Percentiles rank a stretch among this genome's conserved stretches.
phyloP scores from a whole-genome alignment of 1,284 basidiomycete genomes.

The Heterobasidion occidentale region DNA sequence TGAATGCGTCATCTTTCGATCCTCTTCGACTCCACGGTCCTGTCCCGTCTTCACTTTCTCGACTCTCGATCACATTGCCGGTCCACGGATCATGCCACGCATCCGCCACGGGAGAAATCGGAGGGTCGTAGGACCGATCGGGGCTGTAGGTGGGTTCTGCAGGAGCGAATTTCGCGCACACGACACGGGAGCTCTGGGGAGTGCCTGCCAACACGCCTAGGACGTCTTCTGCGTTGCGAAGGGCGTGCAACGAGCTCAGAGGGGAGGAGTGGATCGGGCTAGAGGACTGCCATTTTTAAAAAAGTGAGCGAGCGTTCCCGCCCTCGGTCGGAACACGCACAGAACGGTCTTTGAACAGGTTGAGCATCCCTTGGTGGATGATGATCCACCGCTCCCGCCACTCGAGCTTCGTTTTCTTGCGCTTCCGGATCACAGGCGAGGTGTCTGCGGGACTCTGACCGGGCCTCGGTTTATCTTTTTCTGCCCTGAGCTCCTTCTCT shows the following conservation, averaged over 20 bases:
- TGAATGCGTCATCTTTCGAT: constrained; percentile 14
- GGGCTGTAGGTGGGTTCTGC: neutral
- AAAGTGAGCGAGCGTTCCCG: neutral
- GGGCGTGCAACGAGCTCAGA: constrained; percentile 8
- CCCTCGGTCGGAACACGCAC: constrained; percentile 26
- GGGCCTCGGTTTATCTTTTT: neutral
- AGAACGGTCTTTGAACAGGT: constrained; percentile 43
- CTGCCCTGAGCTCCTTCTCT: constrained; percentile 9
- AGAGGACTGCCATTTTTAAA: constrained; percentile 2
- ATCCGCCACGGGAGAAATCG: constrained; percentile 4
- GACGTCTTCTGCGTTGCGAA: constrained; percentile 9
- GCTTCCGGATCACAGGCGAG: constrained; percentile 6
- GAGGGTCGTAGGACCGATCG: neutral
- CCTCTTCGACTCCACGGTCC: constrained; percentile 3
- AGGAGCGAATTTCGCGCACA: constrained; percentile 41
- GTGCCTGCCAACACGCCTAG: neutral
- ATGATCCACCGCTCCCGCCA: constrained; percentile 63
- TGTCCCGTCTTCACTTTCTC: constrained; percentile 6
- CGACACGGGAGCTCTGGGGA: constrained; percentile 23
- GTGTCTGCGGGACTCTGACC: constrained; percentile 7
- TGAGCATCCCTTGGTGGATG: constrained; percentile 47
- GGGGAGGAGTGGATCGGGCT: constrained; percentile 7
- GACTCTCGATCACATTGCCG: constrained; percentile 5
- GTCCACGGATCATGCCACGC: constrained; percentile 10
- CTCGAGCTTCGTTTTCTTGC: constrained; percentile 30